These are phyloP conservation scores for Planoprotostelium fungivorum DNA, from an alignment of 78 protist genomes.

Conservation along the genomic window DNA sequence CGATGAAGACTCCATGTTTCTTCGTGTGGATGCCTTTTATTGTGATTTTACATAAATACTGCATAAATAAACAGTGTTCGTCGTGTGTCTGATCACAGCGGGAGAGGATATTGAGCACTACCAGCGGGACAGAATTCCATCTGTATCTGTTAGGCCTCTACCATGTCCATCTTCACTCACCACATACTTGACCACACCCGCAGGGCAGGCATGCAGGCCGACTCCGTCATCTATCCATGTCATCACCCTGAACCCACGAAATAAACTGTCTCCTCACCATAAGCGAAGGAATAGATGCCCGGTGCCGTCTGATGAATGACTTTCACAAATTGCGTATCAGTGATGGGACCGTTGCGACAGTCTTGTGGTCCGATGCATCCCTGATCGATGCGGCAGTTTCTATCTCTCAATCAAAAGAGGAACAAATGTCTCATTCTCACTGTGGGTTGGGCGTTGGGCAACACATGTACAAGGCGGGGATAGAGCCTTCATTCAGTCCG, in stretches of 20 bases:
- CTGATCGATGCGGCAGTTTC: background rate
- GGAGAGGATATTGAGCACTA: background rate
- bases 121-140: background rate
- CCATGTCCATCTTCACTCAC: too few species aligned
- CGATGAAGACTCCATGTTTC: too few species aligned
- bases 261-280: too few species aligned
- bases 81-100: too few species aligned
- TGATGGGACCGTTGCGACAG: background rate
- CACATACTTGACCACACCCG: background rate
- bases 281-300: background rate
- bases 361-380: background rate
- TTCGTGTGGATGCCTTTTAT: too few species aligned
- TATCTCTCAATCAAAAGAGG: background rate
- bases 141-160: too few species aligned
- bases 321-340: background rate
- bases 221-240: conserved; percentile 1
- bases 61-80: too few species aligned
- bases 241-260: too few species aligned
- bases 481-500: background rate
- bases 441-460: too few species aligned
- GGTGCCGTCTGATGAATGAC: background rate
- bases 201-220: background rate
- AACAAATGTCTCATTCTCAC: background rate
- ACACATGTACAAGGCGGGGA: background rate
- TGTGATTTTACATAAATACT: too few species aligned